A percentile compares a stretch with the other conserved stretches of the same genome.
phyloP scores from a whole-genome alignment of 768 basidiomycete species.

The Boletus rubropictus region DNA sequence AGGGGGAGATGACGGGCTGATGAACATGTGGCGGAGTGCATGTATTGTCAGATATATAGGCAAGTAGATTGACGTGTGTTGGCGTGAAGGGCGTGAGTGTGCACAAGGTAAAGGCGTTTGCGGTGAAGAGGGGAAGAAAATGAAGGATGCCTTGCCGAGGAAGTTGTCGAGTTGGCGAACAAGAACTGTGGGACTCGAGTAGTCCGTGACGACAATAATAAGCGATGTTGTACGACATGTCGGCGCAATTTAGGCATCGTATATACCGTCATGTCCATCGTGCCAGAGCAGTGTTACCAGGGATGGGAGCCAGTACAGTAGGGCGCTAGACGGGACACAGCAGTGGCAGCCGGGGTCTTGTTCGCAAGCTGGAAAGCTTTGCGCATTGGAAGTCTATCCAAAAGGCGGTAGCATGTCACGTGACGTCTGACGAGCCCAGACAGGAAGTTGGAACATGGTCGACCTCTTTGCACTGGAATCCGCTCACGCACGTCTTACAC shows the following conservation, averaged over 20 bases:
- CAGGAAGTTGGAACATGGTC: not conserved
- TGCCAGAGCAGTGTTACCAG: conserved; percentile 8
- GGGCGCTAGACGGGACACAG: conserved; percentile 13
- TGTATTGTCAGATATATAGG: conserved; percentile 20
- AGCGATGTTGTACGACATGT: conserved; percentile 20
- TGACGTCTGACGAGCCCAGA: not conserved
- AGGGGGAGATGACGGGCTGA: conserved; percentile 15
- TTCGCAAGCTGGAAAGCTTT: not conserved
- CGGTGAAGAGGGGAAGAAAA: conserved; percentile 11
- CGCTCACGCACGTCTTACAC: conserved; percentile 1
- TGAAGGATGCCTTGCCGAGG: conserved; percentile 7
- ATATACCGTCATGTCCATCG: conserved; percentile 2
- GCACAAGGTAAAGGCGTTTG: conserved; percentile 11
- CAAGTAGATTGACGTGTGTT: conserved; percentile 10
- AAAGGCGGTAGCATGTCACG: not conserved
- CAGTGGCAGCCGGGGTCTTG: conserved; percentile 8
- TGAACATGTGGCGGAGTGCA: conserved; percentile 28
- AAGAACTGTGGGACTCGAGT: not conserved
- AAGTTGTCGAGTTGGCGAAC: conserved; percentile 5
- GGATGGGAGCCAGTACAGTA: not conserved
- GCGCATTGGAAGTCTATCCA: not conserved
- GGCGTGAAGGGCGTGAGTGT: conserved; percentile 24
- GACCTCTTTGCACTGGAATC: conserved; percentile 9
- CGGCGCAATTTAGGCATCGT: conserved; percentile 1
- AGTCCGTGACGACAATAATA: conserved; percentile 14